Percentiles rank a stretch among this genome's conserved stretches.
These are phyloP conservation scores for Cryptococcus sp. DNA, from an alignment of 1,284 basidiomycete species.

Conservation along the genomic window DNA sequence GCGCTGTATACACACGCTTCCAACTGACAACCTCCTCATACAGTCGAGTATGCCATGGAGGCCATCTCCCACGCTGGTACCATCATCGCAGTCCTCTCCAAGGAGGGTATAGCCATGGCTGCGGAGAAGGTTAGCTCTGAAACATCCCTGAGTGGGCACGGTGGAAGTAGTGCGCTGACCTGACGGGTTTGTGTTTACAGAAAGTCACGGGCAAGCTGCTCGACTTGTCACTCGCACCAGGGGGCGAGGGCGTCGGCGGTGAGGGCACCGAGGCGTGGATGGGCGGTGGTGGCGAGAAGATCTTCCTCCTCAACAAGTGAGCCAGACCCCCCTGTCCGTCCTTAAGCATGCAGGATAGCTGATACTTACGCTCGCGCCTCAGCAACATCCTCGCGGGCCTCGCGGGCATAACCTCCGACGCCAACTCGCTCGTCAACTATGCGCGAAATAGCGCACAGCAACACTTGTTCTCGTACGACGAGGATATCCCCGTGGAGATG, in stretches of 20 bases:
- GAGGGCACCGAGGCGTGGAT: conserved; percentile 57
- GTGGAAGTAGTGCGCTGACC: conserved; percentile 8
- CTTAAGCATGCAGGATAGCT: neutral
- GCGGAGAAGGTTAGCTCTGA: conserved; percentile 69
- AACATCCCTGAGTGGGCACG: no score
- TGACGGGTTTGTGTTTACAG: conserved; percentile 32
- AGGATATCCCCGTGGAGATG: conserved; percentile 96
- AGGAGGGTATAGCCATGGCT: conserved; percentile 93
- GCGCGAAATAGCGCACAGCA: conserved; percentile 85
- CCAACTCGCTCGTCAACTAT: conserved; percentile 95
- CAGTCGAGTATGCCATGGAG: conserved; percentile 99
- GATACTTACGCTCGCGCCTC: conserved; percentile 6
- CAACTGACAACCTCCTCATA: conserved; percentile 2
- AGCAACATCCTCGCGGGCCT: conserved; percentile 95
- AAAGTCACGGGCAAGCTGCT: conserved; percentile 97
- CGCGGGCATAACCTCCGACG: conserved; percentile 93
- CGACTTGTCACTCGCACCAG: conserved; percentile 78
- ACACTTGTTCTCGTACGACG: conserved; percentile 86
- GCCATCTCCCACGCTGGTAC: conserved; percentile 96
- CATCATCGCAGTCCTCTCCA: conserved; percentile 89
- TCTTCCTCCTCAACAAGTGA: conserved; percentile 80
- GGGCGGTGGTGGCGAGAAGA: conserved; percentile 94
- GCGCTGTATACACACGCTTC: neutral
- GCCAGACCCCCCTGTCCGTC: conserved; percentile 15
- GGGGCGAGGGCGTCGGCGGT: conserved; percentile 59